Percentiles rank a stretch among this genome's conserved stretches.
These are phyloP conservation scores for Fraxinus baroniana DNA, from an alignment of 305 asterid genomes.

Conservation along the genomic window DNA sequence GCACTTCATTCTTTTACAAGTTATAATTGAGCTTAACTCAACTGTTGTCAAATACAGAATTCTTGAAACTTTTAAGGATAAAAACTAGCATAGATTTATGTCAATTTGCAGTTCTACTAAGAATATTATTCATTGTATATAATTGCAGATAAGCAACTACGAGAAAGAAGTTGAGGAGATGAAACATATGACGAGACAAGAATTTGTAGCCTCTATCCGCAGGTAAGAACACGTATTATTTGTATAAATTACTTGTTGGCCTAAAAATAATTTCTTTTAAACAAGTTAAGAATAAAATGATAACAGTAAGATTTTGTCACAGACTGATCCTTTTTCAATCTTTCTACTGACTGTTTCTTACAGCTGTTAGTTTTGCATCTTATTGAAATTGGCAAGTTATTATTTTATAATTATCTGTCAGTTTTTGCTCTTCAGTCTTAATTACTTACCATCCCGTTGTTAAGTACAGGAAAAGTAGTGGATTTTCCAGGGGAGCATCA, in stretches of 20 bases:
- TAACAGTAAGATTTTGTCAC: slow-evolving; percentile 37
- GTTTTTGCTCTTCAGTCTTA: neutral
- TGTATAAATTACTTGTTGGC: neutral
- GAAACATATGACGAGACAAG: slow-evolving; percentile 95
- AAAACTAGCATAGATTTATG: neutral
- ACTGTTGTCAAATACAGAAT: neutral
- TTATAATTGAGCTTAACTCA: neutral
- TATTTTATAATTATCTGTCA: slow-evolving; percentile 4
- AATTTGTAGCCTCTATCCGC: slow-evolving; percentile 89
- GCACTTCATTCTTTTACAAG: neutral
- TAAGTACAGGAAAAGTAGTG: slow-evolving; percentile 72
- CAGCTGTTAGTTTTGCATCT: neutral
- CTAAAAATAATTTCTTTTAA: neutral
- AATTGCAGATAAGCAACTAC: slow-evolving; percentile 67
- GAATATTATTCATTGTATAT: neutral
- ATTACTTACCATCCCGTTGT: neutral
- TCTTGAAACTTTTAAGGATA: neutral
- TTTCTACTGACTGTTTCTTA: neutral
- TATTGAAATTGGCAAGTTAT: neutral
- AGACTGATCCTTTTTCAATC: neutral
- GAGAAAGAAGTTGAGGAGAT: slow-evolving; percentile 90
- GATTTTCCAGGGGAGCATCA: slow-evolving; percentile 91
- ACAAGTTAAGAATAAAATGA: neutral
- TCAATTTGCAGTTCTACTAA: neutral
- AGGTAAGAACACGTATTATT: slow-evolving; percentile 39